Percentiles rank a stretch among this genome's conserved stretches.
phyloP scores from a whole-genome alignment of 2,329 filamentous ascomycete species.

The Madurella fahalii region DNA sequence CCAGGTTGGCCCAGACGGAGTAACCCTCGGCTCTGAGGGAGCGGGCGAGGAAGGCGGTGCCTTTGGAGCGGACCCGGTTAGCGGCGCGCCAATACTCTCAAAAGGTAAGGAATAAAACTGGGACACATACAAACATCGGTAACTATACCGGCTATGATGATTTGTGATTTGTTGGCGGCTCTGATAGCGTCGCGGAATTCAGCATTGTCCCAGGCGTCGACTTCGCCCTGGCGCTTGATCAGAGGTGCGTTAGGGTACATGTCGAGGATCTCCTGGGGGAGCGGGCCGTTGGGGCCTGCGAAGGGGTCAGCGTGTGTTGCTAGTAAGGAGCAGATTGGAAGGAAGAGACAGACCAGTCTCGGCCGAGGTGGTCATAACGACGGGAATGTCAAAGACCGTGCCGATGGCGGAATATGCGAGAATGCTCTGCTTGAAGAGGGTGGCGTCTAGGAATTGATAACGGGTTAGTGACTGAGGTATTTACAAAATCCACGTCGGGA shows the following conservation, averaged over 20 bases:
- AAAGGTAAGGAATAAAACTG: too few species aligned
- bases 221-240: slow-evolving; percentile 65
- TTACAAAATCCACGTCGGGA: neutral
- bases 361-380: slow-evolving; percentile 67
- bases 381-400: slow-evolving; percentile 63
- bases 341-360: slow-evolving; percentile 41
- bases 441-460: slow-evolving; percentile 40
- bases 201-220: slow-evolving; percentile 72
- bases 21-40: slow-evolving; percentile 67
- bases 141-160: slow-evolving; percentile 68
- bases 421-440: slow-evolving; percentile 62
- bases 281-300: slow-evolving; percentile 63
- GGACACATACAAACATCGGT: slow-evolving; percentile 62
- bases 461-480: neutral
- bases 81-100: neutral
- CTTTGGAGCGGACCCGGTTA: slow-evolving; percentile 16
- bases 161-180: slow-evolving; percentile 62
- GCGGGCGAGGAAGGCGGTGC: slow-evolving; percentile 68
- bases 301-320: neutral
- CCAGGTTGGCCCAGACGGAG: slow-evolving; percentile 68
- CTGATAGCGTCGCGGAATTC: slow-evolving; percentile 63
- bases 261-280: slow-evolving; percentile 64
- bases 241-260: slow-evolving; percentile 65
- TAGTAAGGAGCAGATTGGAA: neutral
- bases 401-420: slow-evolving; percentile 64